Percentiles rank a stretch among this genome's conserved stretches.
Conservation (phyloP, 2,329 filamentous ascomycete species). For the Sarocladiaceae sp. region DNA sequence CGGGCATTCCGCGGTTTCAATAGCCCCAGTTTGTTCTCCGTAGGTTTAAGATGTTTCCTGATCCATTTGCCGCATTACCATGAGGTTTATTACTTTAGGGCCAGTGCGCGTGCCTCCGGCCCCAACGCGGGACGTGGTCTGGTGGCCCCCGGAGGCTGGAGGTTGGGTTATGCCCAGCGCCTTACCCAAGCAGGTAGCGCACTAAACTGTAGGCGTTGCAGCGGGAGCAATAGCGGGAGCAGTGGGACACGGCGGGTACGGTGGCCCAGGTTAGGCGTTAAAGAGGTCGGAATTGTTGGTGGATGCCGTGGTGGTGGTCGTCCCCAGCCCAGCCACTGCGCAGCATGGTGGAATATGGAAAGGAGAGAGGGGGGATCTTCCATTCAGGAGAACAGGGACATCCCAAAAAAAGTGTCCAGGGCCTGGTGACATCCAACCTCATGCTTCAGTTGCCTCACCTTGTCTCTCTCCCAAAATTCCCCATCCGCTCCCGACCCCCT, state of each 20-base stretch:
- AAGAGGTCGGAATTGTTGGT: background rate
- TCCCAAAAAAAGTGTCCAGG: background rate
- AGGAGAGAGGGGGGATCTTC: background rate
- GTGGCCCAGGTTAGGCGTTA: too few relatives aligned
- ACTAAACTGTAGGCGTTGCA: too few relatives aligned
- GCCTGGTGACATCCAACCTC: background rate
- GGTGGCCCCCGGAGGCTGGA: too few relatives aligned
- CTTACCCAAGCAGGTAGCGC: too few relatives aligned
- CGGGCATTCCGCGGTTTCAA: background rate
- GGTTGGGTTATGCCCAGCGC: too few relatives aligned
- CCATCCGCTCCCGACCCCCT: background rate
- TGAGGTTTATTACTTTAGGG: background rate
- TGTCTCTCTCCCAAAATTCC: background rate
- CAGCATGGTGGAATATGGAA: background rate
- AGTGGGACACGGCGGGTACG: too few relatives aligned
- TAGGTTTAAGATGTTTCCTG: background rate
- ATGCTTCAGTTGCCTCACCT: background rate
- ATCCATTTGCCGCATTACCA: background rate
- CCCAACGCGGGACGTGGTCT: too few relatives aligned
- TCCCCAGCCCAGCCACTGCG: constrained; percentile 6
- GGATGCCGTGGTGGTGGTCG: too few relatives aligned
- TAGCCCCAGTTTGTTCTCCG: background rate
- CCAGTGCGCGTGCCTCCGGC: background rate
- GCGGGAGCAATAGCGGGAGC: background rate
- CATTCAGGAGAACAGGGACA: constrained; percentile 1